Conservation (phyloP, 495 filamentous ascomycete species). For the Penicillium lagena region DNA sequence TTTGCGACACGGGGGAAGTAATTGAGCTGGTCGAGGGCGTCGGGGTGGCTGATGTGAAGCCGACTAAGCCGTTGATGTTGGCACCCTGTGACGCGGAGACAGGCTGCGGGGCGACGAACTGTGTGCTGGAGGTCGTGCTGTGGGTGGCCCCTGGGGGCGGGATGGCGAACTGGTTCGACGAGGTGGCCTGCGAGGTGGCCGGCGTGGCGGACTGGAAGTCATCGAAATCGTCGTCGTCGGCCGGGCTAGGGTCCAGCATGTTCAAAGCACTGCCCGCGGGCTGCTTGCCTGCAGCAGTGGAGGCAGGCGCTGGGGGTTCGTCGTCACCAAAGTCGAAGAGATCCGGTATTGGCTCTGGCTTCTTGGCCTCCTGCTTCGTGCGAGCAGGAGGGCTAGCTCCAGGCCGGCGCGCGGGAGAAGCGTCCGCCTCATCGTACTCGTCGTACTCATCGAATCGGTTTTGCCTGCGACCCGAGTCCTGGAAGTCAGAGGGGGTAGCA, state of each 20-base stretch:
- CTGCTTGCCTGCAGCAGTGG: conserved; percentile 43
- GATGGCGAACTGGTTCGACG: conserved; percentile 38
- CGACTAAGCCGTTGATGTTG: conserved; percentile 72
- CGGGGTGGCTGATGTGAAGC: conserved; percentile 75
- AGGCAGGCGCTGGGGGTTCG: conserved; percentile 36
- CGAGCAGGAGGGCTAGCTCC: conserved; percentile 23
- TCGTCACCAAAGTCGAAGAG: conserved; percentile 84
- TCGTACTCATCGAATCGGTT: conserved; percentile 97
- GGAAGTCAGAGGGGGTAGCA: conserved; percentile 54
- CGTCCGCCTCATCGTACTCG: conserved; percentile 79
- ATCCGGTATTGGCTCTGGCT: conserved; percentile 65
- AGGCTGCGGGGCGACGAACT: conserved; percentile 76
- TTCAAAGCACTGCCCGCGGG: conserved; percentile 47
- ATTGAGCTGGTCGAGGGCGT: conserved; percentile 43
- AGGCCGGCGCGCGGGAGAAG: conserved; percentile 39
- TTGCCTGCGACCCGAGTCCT: conserved; percentile 51
- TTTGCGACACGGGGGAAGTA: conserved; percentile 44
- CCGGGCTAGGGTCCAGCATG: conserved; percentile 42
- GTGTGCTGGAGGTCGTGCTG: conserved; percentile 57
- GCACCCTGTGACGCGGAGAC: conserved; percentile 72
- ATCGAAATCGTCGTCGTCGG: conserved; percentile 93
- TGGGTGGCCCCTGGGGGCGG: conserved; percentile 53
- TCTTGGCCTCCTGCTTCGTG: conserved; percentile 55
- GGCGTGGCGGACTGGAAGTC: conserved; percentile 94
- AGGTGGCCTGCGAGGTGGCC: conserved; percentile 28